These are phyloP conservation scores for Ceratorhiza oryzae-sativae DNA, from an alignment of 1,284 basidiomycete genomes.

Conservation along the genomic window DNA sequence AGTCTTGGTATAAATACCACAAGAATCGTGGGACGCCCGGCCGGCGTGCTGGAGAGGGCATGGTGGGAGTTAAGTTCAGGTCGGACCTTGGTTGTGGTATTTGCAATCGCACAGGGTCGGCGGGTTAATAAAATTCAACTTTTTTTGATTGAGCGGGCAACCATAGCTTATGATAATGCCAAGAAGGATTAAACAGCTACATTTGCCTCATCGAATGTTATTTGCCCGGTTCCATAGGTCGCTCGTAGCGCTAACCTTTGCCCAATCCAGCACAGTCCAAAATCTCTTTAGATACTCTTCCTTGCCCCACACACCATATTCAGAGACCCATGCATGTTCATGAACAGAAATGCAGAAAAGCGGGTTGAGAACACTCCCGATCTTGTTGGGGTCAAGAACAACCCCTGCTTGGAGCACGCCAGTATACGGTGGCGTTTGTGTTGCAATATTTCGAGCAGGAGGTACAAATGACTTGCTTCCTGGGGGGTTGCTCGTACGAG, in stretches of 20 bases:
- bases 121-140: background rate
- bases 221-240: background rate
- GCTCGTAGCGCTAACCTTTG: slow-evolving; percentile 56
- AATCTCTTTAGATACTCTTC: slow-evolving; percentile 89
- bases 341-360: slow-evolving; percentile 86
- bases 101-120: slow-evolving; percentile 6
- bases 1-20: slow-evolving; percentile 37
- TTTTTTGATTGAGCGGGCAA: slow-evolving; percentile 1
- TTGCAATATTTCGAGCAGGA: slow-evolving; percentile 37
- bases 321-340: slow-evolving; percentile 90
- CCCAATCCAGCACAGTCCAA: slow-evolving; percentile 91
- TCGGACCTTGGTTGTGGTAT: slow-evolving; percentile 4
- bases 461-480: slow-evolving; percentile 47
- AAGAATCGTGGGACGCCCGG: slow-evolving; percentile 19
- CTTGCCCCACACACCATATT: slow-evolving; percentile 94
- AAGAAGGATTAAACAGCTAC: background rate
- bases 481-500: slow-evolving; percentile 44
- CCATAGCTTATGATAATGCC: slow-evolving; percentile 15
- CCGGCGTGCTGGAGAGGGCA: slow-evolving; percentile 30
- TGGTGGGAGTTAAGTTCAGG: slow-evolving; percentile 29
- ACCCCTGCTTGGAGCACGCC: background rate
- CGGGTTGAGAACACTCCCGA: slow-evolving; percentile 72
- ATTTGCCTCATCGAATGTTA: background rate
- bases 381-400: slow-evolving; percentile 42
- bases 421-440: background rate